Evolutionary conservation across 208 protist species (phyloP).

Genomic region (Borovskyia barvae): DNA sequence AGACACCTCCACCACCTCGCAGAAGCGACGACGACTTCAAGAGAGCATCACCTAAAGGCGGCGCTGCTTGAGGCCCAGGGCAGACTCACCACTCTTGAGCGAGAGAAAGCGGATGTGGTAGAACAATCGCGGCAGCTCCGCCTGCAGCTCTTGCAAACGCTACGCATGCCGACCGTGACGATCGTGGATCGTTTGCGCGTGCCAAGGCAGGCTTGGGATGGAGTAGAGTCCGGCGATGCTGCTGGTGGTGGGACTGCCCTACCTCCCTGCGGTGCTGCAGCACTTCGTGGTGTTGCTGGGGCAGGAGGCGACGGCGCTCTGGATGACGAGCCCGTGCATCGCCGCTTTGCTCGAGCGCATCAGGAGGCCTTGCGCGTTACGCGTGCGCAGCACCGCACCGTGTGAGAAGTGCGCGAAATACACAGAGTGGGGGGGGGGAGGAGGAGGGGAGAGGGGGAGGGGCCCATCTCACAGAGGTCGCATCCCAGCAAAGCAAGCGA

Average conservation of each 20-base stretch:
- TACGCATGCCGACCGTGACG: slow-evolving; percentile 58
- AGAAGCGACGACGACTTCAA: neutral
- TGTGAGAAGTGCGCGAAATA: too few relatives aligned
- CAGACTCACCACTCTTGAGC: neutral
- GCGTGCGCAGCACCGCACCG: slow-evolving; percentile 36
- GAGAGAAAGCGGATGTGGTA: slow-evolving; percentile 8
- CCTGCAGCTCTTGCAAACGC: slow-evolving; percentile 40
- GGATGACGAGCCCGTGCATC: slow-evolving; percentile 65
- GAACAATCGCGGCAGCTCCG: slow-evolving; percentile 30
- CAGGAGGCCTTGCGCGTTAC: slow-evolving; percentile 63
- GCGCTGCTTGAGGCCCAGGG: neutral
- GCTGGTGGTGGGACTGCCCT: neutral
- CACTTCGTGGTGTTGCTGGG: neutral
- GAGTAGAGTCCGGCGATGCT: neutral
- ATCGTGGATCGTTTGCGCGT: slow-evolving; percentile 13
- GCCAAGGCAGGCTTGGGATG: neutral
- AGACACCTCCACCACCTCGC: neutral
- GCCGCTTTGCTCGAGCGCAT: slow-evolving; percentile 77
- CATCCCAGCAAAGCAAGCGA: too few relatives aligned
- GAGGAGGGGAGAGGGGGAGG: too few relatives aligned
- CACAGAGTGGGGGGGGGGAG: too few relatives aligned
- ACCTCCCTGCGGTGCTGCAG: too few relatives aligned
- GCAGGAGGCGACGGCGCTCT: neutral
- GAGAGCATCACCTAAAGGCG: neutral
- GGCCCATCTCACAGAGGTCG: too few relatives aligned